Conservation (phyloP, 495 filamentous ascomycete genomes). For the Penicillium subrubescens region DNA sequence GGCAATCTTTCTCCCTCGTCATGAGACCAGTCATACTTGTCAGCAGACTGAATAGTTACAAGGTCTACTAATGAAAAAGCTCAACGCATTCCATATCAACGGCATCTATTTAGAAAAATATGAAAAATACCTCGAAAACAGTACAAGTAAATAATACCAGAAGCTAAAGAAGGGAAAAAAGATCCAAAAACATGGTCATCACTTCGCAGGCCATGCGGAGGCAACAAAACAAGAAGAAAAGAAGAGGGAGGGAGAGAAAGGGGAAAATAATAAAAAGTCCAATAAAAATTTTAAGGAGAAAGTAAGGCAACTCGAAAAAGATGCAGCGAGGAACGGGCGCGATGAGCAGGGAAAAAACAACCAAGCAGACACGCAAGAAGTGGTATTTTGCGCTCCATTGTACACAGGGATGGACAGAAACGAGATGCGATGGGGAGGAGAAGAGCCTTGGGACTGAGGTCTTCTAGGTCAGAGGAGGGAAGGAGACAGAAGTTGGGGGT, state of each 20-base stretch:
- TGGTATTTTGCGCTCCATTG: conserved; percentile 55
- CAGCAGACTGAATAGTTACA: not conserved
- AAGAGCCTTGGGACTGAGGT: conserved; percentile 1
- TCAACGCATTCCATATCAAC: conserved; percentile 25
- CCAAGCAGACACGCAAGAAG: conserved; percentile 34
- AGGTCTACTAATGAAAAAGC: not conserved
- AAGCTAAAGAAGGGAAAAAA: conserved; percentile 19
- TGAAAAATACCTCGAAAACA: conserved; percentile 22
- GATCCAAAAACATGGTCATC: conserved; percentile 19
- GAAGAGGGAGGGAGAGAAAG: conserved; percentile 9
- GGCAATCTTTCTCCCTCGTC: too few relatives aligned
- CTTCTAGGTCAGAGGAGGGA: not conserved
- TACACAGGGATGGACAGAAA: conserved; percentile 35
- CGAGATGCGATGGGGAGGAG: conserved; percentile 14
- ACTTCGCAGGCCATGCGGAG: conserved; percentile 25
- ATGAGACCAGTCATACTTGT: not conserved
- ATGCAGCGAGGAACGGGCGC: conserved; percentile 13
- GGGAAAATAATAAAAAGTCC: conserved; percentile 14
- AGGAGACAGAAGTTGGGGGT: conserved; percentile 4
- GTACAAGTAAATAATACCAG: conserved; percentile 19
- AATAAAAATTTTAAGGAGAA: conserved; percentile 30
- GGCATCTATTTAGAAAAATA: conserved; percentile 12
- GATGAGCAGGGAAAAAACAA: conserved; percentile 6
- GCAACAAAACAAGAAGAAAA: conserved; percentile 22
- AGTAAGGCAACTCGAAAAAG: conserved; percentile 28